Percentiles rank a stretch among this genome's conserved stretches.
phyloP scores from a whole-genome alignment of 495 filamentous ascomycete genomes.

The Cudoniella acicularis region DNA sequence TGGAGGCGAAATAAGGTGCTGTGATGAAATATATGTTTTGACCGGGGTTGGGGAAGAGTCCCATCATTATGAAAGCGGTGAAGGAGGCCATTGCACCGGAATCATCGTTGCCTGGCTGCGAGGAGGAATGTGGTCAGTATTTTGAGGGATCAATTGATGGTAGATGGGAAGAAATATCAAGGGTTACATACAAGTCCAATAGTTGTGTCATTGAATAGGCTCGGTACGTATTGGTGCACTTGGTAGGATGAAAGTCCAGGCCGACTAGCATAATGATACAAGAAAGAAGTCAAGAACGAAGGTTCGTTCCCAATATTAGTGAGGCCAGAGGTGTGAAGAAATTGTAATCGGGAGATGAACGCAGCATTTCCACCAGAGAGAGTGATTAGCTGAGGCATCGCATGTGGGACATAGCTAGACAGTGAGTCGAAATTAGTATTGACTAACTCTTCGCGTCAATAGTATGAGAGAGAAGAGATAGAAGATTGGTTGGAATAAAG shows the following conservation, averaged over 20 bases:
- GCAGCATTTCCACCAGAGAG: constrained; percentile 53
- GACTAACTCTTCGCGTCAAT: too few relatives aligned
- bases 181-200: constrained; percentile 39
- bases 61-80: constrained; percentile 64
- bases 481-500: constrained; percentile 54
- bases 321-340: constrained; percentile 59
- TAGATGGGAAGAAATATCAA: not conserved
- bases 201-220: constrained; percentile 55
- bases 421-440: too few relatives aligned
- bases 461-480: too few relatives aligned
- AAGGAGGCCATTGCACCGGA: constrained; percentile 69
- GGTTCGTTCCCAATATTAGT: constrained; percentile 71
- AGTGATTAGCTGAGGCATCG: constrained; percentile 56
- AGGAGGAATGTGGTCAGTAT: not conserved
- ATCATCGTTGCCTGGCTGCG: constrained; percentile 67
- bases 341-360: constrained; percentile 60
- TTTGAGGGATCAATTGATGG: not conserved
- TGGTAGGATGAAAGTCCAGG: constrained; percentile 58
- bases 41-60: constrained; percentile 68
- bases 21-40: constrained; percentile 72
- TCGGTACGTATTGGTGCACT: constrained; percentile 61
- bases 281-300: constrained; percentile 62
- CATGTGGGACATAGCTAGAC: constrained; percentile 57
- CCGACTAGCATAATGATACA: constrained; percentile 66
- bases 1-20: constrained; percentile 58